Percentiles rank a stretch among this genome's conserved stretches.
Evolutionary conservation across 1,284 basidiomycete genomes (phyloP).

Genomic region (Irpex lacteus): DNA sequence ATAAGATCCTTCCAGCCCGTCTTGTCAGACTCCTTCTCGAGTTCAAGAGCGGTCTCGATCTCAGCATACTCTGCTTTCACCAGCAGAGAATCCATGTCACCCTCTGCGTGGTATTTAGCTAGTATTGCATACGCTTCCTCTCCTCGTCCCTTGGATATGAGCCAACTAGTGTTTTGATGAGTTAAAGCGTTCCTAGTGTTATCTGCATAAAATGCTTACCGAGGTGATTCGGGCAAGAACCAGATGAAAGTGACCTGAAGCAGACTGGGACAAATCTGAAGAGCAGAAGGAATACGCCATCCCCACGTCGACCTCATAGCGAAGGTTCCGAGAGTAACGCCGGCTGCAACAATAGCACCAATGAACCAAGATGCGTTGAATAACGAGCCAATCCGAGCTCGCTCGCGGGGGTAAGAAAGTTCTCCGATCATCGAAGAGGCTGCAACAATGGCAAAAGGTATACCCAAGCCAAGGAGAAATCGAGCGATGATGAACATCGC

Average conservation of each 20-base stretch:
- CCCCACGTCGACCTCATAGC: constrained; percentile 47
- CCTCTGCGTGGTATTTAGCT: constrained; percentile 51
- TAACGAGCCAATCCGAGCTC: constrained; percentile 47
- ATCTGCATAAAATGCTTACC: constrained; percentile 29
- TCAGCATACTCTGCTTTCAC: constrained; percentile 53
- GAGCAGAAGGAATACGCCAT: constrained; percentile 59
- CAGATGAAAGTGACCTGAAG: constrained; percentile 51
- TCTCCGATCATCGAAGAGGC: constrained; percentile 53
- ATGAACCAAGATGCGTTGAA: constrained; percentile 54
- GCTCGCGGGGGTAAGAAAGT: constrained; percentile 50
- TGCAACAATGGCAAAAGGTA: constrained; percentile 48
- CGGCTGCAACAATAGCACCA: constrained; percentile 34
- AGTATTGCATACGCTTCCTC: constrained; percentile 44
- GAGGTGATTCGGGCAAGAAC: constrained; percentile 57
- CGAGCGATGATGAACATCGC: constrained; percentile 55
- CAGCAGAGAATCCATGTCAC: constrained; percentile 47
- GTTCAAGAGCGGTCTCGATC: constrained; percentile 51
- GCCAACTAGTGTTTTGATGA: constrained; percentile 34
- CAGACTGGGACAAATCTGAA: constrained; percentile 56
- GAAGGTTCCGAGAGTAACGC: constrained; percentile 56
- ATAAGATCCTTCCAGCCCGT: constrained; percentile 48
- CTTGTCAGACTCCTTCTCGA: constrained; percentile 39
- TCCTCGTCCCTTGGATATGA: constrained; percentile 48
- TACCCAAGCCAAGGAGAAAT: constrained; percentile 52
- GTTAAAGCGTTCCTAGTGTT: neutral